These are phyloP conservation scores for Sorghum bicolor DNA, from an alignment of 176 grass and related monocot genomes.

Conservation along the genomic window Sorghum_bicolor_NCBIv3 NC_012874.2:71312001-71312500, in stretches of 20 bases:
- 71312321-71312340: conserved; percentile 75
- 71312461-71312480: conserved; percentile 52
- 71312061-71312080: conserved; percentile 64
- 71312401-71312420: conserved; percentile 66
- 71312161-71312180: conserved; percentile 63
- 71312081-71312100: conserved; percentile 66
- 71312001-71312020: conserved; percentile 21
- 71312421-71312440: conserved; percentile 64
- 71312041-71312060: conserved; percentile 60
- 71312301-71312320: conserved; percentile 59
- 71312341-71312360: conserved; percentile 65
- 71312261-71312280: conserved; percentile 72
- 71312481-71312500: conserved; percentile 52
- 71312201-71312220: conserved; percentile 38
- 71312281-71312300: conserved; percentile 71
- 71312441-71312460: conserved; percentile 53
- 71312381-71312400: conserved; percentile 36
- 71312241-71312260: conserved; percentile 48
- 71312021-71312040: conserved; percentile 46
- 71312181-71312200: conserved; percentile 38
- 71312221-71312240: conserved; percentile 61
- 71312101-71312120: conserved; percentile 48
- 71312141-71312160: conserved; percentile 71
- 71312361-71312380: conserved; percentile 42
- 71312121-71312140: conserved; percentile 67